Evolutionary conservation across 108 stramenopile genomes (phyloP).

Genomic region (Cyclotella baltica): DNA sequence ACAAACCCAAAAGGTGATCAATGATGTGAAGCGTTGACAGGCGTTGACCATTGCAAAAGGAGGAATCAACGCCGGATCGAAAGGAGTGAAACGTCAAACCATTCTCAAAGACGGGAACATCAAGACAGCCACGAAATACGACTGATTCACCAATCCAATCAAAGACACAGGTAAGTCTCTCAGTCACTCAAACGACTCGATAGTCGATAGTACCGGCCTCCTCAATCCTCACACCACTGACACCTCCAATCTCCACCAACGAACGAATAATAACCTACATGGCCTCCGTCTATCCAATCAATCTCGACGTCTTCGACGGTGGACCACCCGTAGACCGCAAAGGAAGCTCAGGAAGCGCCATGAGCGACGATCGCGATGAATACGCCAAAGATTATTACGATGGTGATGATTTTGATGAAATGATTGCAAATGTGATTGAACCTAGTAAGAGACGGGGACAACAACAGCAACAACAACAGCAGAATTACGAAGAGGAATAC

Average conservation of each 20-base stretch:
- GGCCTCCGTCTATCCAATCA: neutral
- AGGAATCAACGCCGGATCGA: too few relatives aligned
- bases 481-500: neutral
- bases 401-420: slow-evolving; percentile 43
- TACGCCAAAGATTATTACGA: slow-evolving; percentile 20
- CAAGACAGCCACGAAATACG: slow-evolving; percentile 2
- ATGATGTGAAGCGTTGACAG: too few relatives aligned
- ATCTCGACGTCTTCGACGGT: slow-evolving; percentile 21
- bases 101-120: too few relatives aligned
- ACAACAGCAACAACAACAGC: neutral
- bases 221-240: neutral
- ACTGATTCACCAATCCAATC: neutral
- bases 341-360: slow-evolving; percentile 1
- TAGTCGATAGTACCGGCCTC: neutral
- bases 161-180: neutral
- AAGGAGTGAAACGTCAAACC: too few relatives aligned
- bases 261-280: neutral
- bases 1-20: too few relatives aligned
- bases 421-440: slow-evolving; percentile 23
- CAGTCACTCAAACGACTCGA: too few relatives aligned
- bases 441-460: neutral
- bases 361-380: neutral
- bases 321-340: slow-evolving; percentile 20
- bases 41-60: too few relatives aligned
- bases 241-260: neutral